Evolutionary conservation across 441 rosid species (phyloP).

Genomic region (Sinapis alba): DNA sequence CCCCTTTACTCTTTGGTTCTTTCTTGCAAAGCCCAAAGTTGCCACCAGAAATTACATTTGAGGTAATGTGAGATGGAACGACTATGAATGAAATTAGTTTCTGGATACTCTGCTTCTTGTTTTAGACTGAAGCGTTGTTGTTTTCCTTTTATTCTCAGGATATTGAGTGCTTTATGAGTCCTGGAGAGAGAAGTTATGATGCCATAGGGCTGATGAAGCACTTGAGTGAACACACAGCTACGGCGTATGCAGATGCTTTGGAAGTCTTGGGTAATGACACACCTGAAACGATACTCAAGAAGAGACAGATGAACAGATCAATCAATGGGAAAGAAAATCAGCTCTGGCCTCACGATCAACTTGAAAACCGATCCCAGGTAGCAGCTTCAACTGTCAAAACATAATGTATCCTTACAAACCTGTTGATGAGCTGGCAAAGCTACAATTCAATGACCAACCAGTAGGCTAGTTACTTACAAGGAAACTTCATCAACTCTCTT

Average conservation of each 20-base stretch:
- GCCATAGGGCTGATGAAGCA: slow-evolving; percentile 94
- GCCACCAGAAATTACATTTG: slow-evolving; percentile 84
- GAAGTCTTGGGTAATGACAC: slow-evolving; percentile 84
- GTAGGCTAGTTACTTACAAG: background rate
- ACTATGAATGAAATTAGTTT: slow-evolving; percentile 4
- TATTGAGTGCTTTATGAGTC: slow-evolving; percentile 85
- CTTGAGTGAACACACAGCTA: slow-evolving; percentile 81
- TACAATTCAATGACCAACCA: background rate
- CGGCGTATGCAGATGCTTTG: slow-evolving; percentile 88
- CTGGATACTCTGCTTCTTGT: slow-evolving; percentile 14
- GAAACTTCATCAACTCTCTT: background rate
- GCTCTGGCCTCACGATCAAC: slow-evolving; percentile 38
- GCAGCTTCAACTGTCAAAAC: slow-evolving; percentile 47
- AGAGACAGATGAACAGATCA: slow-evolving; percentile 42
- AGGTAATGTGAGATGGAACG: slow-evolving; percentile 51
- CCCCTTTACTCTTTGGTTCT: slow-evolving; percentile 89
- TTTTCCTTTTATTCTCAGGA: slow-evolving; percentile 54
- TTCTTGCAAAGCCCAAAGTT: slow-evolving; percentile 80
- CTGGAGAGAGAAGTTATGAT: slow-evolving; percentile 86
- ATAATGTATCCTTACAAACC: slow-evolving; percentile 41
- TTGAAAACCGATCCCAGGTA: slow-evolving; percentile 47
- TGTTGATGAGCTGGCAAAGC: slow-evolving; percentile 5
- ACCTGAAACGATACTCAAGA: slow-evolving; percentile 58
- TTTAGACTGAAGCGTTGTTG: slow-evolving; percentile 2
- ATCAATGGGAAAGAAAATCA: slow-evolving; percentile 48